Percentiles rank a stretch among this genome's conserved stretches.
These are phyloP conservation scores for Tieghemostelium lacteum DNA, from an alignment of 78 protist species.

Conservation along the genomic window DNA sequence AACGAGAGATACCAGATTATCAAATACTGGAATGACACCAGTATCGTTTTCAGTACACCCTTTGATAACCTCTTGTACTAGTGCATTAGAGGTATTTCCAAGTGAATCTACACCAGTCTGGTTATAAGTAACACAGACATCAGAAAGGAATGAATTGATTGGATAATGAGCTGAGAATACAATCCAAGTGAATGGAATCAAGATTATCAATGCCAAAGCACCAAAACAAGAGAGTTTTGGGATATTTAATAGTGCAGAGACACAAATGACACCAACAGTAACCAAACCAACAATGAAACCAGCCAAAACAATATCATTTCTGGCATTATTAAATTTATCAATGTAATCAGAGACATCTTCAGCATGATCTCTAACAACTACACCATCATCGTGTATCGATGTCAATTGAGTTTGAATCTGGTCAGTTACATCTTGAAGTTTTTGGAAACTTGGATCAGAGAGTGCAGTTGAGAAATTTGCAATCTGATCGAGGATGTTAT, in stretches of 20 bases:
- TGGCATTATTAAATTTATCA: background rate
- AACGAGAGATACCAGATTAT: background rate
- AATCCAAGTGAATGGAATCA: conserved; percentile 72
- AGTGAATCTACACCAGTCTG: conserved; percentile 10
- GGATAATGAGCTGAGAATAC: conserved; percentile 73
- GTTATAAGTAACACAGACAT: conserved; percentile 24
- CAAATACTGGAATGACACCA: conserved; percentile 5
- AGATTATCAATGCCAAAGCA: conserved; percentile 2
- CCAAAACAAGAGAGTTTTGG: conserved; percentile 5
- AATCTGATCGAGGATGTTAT: background rate
- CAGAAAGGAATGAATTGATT: conserved; percentile 34
- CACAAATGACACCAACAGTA: background rate
- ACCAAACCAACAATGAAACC: conserved; percentile 46
- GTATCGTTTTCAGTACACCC: conserved; percentile 17
- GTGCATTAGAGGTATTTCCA: conserved; percentile 27
- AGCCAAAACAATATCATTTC: conserved; percentile 13
- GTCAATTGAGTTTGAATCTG: background rate
- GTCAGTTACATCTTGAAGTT: background rate
- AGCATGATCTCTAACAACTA: background rate
- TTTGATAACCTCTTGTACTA: conserved; percentile 8
- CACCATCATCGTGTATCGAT: background rate
- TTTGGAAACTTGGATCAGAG: background rate
- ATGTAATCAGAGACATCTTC: background rate
- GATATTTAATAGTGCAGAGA: conserved; percentile 5
- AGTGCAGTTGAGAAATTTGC: background rate